phyloP scores from a whole-genome alignment of 2,329 filamentous ascomycete species.

The Penicillium sp. region DNA sequence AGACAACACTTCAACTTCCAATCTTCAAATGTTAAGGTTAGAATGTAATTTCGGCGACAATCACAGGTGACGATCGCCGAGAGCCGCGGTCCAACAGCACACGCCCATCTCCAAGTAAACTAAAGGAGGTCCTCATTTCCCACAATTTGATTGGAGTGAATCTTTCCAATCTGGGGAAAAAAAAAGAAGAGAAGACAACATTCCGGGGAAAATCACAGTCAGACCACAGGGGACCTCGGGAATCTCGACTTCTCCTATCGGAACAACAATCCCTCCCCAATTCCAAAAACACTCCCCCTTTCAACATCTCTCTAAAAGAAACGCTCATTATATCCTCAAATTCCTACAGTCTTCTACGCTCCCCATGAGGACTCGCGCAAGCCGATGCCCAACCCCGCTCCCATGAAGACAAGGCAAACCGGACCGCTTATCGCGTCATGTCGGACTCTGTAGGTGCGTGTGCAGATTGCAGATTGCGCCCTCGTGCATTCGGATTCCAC shows the following conservation, averaged over 20 bases:
- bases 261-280: background rate
- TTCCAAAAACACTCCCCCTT: background rate
- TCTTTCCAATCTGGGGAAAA: background rate
- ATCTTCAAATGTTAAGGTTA: background rate
- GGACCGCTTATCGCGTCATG: conserved; percentile 35
- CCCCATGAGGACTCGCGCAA: conserved; percentile 30
- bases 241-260: background rate
- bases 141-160: background rate
- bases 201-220: conserved; percentile 3
- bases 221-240: conserved; percentile 1
- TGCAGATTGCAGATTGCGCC: background rate
- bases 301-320: background rate
- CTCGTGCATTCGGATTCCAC: background rate
- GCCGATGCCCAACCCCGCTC: conserved; percentile 32
- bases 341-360: conserved; percentile 2
- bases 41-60: conserved; percentile 9
- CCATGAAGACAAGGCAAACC: conserved; percentile 32
- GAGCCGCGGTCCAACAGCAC: conserved; percentile 34
- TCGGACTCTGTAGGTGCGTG: conserved; percentile 49
- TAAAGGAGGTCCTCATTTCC: background rate
- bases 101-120: conserved; percentile 10
- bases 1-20: background rate
- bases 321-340: background rate
- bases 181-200: background rate
- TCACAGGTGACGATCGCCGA: conserved; percentile 34